Evolutionary conservation across 257 asterid species (phyloP).

Genomic region (Primulina huaijiensis): DNA sequence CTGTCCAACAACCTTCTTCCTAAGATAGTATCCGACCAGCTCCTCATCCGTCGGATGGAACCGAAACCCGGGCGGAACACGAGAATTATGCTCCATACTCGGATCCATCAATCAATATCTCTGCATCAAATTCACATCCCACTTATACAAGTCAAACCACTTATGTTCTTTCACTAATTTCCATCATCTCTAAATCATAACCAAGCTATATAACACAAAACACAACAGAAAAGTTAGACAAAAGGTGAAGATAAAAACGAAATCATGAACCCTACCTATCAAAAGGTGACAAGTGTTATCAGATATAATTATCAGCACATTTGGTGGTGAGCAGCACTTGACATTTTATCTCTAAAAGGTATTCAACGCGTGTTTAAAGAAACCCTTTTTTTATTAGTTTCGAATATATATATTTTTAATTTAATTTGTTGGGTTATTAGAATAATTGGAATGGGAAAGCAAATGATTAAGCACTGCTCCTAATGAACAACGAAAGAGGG

Average conservation of each 20-base stretch:
- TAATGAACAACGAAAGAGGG: conserved; percentile 30
- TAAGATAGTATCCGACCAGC: conserved; percentile 51
- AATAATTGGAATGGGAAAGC: conserved; percentile 8
- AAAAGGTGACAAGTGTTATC: conserved; percentile 50
- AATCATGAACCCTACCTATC: conserved; percentile 42
- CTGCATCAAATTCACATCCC: conserved; percentile 53
- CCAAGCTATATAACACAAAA: background rate
- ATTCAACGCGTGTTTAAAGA: conserved; percentile 38
- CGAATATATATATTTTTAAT: background rate
- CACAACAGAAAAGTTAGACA: conserved; percentile 6
- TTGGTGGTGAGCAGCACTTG: conserved; percentile 46
- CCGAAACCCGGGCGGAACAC: conserved; percentile 60
- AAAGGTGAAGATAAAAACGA: conserved; percentile 16
- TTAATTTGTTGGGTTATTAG: background rate
- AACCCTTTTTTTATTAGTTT: background rate
- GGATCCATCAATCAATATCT: conserved; percentile 28
- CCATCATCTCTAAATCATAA: conserved; percentile 32
- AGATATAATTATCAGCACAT: conserved; percentile 57
- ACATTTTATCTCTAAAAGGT: conserved; percentile 41
- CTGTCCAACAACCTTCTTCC: conserved; percentile 53
- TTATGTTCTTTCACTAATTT: conserved; percentile 3
- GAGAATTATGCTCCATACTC: conserved; percentile 30
- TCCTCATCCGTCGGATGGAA: conserved; percentile 61
- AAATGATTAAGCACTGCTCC: conserved; percentile 26
- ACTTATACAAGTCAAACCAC: conserved; percentile 9